phyloP scores from a whole-genome alignment of 495 filamentous ascomycete species.

The Aspergillus cavernicola region DNA sequence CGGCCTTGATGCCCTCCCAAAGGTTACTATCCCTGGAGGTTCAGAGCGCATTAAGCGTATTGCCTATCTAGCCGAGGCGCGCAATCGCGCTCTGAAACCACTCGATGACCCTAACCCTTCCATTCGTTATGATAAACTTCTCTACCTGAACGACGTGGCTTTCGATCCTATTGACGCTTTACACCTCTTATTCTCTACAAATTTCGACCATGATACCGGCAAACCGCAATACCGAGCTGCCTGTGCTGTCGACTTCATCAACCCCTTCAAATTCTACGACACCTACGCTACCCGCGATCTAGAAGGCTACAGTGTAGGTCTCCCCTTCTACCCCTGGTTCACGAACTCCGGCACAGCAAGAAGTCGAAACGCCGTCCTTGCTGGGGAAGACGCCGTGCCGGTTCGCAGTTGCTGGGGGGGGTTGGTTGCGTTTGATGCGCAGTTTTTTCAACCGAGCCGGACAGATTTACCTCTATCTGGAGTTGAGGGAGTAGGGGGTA shows the following conservation, averaged over 20 bases:
- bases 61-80: constrained; percentile 67
- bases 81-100: constrained; percentile 68
- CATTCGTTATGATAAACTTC: constrained; percentile 56
- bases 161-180: constrained; percentile 66
- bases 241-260: constrained; percentile 73
- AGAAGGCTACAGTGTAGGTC: constrained; percentile 64
- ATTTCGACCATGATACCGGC: constrained; percentile 48
- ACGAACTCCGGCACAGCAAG: constrained; percentile 47
- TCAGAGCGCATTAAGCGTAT: constrained; percentile 62
- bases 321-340: constrained; percentile 76
- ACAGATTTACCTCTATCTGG: too few species aligned
- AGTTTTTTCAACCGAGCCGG: constrained; percentile 47
- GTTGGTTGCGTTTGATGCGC: constrained; percentile 73
- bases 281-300: constrained; percentile 72
- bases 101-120: constrained; percentile 34
- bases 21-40: constrained; percentile 58
- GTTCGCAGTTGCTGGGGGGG: constrained; percentile 80
- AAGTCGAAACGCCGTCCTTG: constrained; percentile 58
- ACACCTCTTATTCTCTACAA: constrained; percentile 73
- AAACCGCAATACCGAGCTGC: constrained; percentile 64
- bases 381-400: constrained; percentile 60
- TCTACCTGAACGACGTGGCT: constrained; percentile 73
- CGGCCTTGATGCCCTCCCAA: constrained; percentile 47
- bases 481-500: background rate
- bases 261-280: constrained; percentile 76